Conservation (phyloP, 164 flowering plant species). For the Magnolia changhungtana region DNA sequence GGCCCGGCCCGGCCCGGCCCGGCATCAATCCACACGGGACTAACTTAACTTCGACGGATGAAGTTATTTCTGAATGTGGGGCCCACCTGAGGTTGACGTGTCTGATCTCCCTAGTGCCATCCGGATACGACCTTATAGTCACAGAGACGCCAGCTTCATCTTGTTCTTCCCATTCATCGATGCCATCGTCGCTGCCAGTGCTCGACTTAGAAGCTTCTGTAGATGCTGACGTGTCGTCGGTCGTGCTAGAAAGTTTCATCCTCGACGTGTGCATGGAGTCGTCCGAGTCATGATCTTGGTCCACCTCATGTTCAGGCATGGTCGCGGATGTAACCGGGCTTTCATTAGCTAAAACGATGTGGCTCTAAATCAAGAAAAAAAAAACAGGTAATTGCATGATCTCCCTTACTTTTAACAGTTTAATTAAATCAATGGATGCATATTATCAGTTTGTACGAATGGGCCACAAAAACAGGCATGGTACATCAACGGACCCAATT, state of each 20-base stretch:
- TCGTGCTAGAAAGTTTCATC: neutral
- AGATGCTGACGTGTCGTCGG: neutral
- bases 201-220: neutral
- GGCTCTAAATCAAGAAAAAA: neutral
- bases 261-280: neutral
- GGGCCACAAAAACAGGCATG: neutral
- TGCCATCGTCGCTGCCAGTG: neutral
- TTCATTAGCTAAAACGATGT: neutral
- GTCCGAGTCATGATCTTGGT: neutral
- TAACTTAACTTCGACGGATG: too few relatives aligned
- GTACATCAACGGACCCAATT: too few relatives aligned
- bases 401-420: neutral
- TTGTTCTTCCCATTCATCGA: slow-evolving; percentile 1
- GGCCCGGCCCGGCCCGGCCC: too few relatives aligned
- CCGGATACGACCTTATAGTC: neutral
- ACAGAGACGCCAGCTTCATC: neutral
- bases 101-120: slow-evolving; percentile 3
- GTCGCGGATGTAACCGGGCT: neutral
- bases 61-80: too few relatives aligned
- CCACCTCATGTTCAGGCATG: neutral
- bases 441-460: neutral
- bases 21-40: too few relatives aligned
- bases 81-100: neutral
- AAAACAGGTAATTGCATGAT: neutral
- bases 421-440: neutral